Conservation (phyloP, 2,329 filamentous ascomycete genomes). For the Nemania serpens region DNA sequence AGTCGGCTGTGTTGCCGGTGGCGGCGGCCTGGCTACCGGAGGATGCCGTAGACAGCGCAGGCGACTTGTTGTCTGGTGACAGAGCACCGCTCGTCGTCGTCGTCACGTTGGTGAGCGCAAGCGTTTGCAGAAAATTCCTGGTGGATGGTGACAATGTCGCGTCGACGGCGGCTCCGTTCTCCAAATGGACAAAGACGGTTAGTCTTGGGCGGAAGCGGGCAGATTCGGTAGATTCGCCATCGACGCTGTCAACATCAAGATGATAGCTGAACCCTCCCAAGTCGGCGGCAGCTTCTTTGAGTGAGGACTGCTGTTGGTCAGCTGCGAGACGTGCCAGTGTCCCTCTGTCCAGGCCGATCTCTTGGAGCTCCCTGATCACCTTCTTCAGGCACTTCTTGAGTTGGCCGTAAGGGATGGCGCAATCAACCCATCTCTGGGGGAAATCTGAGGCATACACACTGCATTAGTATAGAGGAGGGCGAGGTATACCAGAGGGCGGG, state of each 20-base stretch:
- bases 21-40: neutral
- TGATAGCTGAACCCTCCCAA: constrained; percentile 53
- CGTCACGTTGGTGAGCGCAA: constrained; percentile 52
- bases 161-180: constrained; percentile 69
- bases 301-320: constrained; percentile 52
- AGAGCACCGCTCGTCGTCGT: neutral
- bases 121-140: constrained; percentile 63
- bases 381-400: constrained; percentile 90
- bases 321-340: constrained; percentile 70
- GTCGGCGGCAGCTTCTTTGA: constrained; percentile 43
- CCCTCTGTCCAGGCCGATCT: constrained; percentile 72
- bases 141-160: constrained; percentile 70
- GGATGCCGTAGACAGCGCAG: neutral
- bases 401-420: constrained; percentile 80
- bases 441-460: constrained; percentile 56
- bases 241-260: constrained; percentile 54
- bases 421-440: constrained; percentile 71
- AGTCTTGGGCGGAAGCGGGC: constrained; percentile 67
- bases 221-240: constrained; percentile 51
- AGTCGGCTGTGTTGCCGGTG: constrained; percentile 11
- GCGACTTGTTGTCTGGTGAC: neutral
- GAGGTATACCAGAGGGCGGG: no score
- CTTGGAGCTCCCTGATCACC: constrained; percentile 71
- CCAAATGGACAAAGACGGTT: constrained; percentile 69
- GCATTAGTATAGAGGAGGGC: constrained; percentile 5